Conservation (phyloP, 345 rosid genomes). For the Salix dunnii region DNA sequence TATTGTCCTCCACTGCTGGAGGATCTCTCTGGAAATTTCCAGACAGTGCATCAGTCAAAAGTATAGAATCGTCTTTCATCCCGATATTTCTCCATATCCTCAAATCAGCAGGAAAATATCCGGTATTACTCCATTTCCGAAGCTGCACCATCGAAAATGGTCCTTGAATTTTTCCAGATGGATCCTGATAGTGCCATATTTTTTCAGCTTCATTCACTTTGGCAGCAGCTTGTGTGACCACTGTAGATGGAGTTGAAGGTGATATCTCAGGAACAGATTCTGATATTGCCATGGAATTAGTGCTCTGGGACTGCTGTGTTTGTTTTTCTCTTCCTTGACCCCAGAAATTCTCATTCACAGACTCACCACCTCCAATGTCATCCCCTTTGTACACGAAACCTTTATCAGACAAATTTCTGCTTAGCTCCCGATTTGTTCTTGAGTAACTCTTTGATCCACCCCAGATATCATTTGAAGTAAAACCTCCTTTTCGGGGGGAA, state of each 20-base stretch:
- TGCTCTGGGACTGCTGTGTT: slow-evolving; percentile 36
- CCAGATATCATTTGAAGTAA: slow-evolving; percentile 58
- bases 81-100: slow-evolving; percentile 73
- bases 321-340: slow-evolving; percentile 59
- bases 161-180: slow-evolving; percentile 92
- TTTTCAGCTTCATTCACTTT: slow-evolving; percentile 75
- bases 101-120: slow-evolving; percentile 84
- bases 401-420: slow-evolving; percentile 61
- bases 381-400: slow-evolving; percentile 54
- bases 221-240: slow-evolving; percentile 36
- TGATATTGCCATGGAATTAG: slow-evolving; percentile 30
- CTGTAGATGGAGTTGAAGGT: slow-evolving; percentile 34
- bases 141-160: slow-evolving; percentile 93
- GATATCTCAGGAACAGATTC: slow-evolving; percentile 47
- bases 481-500: slow-evolving; percentile 69
- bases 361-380: slow-evolving; percentile 52
- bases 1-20: slow-evolving; percentile 35
- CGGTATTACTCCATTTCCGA: slow-evolving; percentile 89
- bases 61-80: slow-evolving; percentile 64
- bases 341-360: slow-evolving; percentile 49
- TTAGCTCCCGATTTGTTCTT: slow-evolving; percentile 51
- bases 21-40: slow-evolving; percentile 61
- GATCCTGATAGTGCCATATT: slow-evolving; percentile 91
- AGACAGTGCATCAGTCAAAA: slow-evolving; percentile 67
- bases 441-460: slow-evolving; percentile 59